Evolutionary conservation across 768 basidiomycete species (phyloP).

Genomic region (Russula earlei): DNA sequence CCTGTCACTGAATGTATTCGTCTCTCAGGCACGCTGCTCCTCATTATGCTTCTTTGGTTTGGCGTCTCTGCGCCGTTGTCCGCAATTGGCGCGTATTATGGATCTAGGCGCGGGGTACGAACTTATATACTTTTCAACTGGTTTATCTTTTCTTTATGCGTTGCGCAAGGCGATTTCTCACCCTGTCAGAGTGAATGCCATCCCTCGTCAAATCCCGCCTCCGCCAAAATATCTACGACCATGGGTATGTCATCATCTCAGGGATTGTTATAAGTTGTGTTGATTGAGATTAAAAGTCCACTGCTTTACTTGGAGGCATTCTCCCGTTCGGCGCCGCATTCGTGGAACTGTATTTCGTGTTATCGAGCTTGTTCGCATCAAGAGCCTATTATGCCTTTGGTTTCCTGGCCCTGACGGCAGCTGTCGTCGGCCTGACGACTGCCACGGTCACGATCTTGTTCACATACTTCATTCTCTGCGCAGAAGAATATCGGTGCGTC

Average conservation of each 20-base stretch:
- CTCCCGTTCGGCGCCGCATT: conserved; percentile 94
- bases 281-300: conserved; percentile 32
- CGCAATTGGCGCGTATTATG: conserved; percentile 77
- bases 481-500: conserved; percentile 83
- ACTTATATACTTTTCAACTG: background rate
- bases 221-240: conserved; percentile 74
- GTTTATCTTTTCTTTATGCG: conserved; percentile 5
- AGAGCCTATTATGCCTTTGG: conserved; percentile 95
- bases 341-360: conserved; percentile 87
- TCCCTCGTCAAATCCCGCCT: conserved; percentile 94
- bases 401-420: conserved; percentile 80
- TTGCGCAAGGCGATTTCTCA: conserved; percentile 51
- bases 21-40: conserved; percentile 63
- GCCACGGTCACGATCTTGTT: conserved; percentile 87
- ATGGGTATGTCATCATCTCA: conserved; percentile 43
- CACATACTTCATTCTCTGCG: conserved; percentile 85
- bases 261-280: background rate
- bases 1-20: background rate
- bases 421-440: conserved; percentile 75
- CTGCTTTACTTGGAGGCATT: conserved; percentile 79
- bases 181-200: conserved; percentile 84
- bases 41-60: conserved; percentile 84
- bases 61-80: conserved; percentile 89
- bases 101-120: conserved; percentile 79
- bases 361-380: conserved; percentile 86